phyloP scores from a whole-genome alignment of 129 eudicot species.

The Silybum marianum region DNA sequence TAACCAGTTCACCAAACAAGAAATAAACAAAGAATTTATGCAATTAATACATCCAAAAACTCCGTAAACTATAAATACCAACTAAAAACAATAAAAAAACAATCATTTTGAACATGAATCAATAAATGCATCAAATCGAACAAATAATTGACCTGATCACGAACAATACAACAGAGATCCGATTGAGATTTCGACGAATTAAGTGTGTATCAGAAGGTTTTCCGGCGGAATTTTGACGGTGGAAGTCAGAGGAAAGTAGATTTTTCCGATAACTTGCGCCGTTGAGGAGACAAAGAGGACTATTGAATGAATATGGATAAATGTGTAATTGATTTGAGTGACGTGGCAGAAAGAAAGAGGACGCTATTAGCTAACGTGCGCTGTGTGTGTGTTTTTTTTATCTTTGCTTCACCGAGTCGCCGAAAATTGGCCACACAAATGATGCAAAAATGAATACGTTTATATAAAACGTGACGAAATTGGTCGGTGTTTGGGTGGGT shows the following conservation, averaged over 20 bases:
- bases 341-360: slow-evolving; percentile 44
- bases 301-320: slow-evolving; percentile 32
- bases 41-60: not conserved
- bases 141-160: slow-evolving; percentile 20
- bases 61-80: not conserved
- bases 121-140: slow-evolving; percentile 24
- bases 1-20: not conserved
- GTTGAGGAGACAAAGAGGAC: slow-evolving; percentile 23
- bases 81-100: not conserved
- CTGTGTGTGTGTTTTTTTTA: slow-evolving; percentile 16
- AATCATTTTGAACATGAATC: not conserved
- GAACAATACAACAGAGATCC: slow-evolving; percentile 13
- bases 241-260: slow-evolving; percentile 4
- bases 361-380: slow-evolving; percentile 28
- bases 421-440: slow-evolving; percentile 45
- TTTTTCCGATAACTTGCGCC: slow-evolving; percentile 31
- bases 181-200: slow-evolving; percentile 30
- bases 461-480: slow-evolving; percentile 31
- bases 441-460: not conserved
- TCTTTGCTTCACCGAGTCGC: slow-evolving; percentile 33
- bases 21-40: not conserved
- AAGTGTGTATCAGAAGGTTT: not conserved
- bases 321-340: slow-evolving; percentile 24
- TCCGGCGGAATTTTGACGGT: slow-evolving; percentile 18
- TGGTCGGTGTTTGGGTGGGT: slow-evolving; percentile 20